Conservation (phyloP, 768 basidiomycete genomes). For the Mycena kentingensis region DNA sequence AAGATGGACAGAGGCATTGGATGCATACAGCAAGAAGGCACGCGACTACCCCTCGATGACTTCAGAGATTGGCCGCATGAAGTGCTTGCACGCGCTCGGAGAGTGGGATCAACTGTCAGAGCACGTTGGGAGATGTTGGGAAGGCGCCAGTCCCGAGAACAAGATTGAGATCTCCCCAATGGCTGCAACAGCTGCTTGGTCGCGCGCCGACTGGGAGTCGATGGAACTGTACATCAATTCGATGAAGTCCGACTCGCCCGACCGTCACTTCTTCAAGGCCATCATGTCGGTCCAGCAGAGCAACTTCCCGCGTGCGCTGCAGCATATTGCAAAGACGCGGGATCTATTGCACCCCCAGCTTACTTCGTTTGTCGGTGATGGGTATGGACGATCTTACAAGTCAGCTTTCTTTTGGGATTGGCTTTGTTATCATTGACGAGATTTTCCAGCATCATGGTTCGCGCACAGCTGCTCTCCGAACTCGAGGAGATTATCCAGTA, state of each 20-base stretch:
- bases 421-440: constrained; percentile 5
- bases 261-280: constrained; percentile 93
- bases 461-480: constrained; percentile 98
- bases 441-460: constrained; percentile 78
- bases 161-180: constrained; percentile 92
- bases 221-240: constrained; percentile 97
- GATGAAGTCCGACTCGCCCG: constrained; percentile 91
- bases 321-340: constrained; percentile 89
- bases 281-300: constrained; percentile 96
- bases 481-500: constrained; percentile 96
- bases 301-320: constrained; percentile 87
- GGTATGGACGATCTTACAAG: constrained; percentile 98
- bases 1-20: constrained; percentile 92
- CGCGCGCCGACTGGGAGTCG: constrained; percentile 92
- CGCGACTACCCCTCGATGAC: constrained; percentile 75
- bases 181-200: constrained; percentile 97
- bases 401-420: constrained; percentile 37
- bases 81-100: constrained; percentile 93
- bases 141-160: constrained; percentile 77
- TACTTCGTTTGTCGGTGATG: constrained; percentile 89
- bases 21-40: constrained; percentile 79
- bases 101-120: constrained; percentile 93
- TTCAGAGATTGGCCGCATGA: constrained; percentile 87
- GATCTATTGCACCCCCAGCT: constrained; percentile 91
- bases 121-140: constrained; percentile 89